Base-by-base conservation (phyloP, 2,329 filamentous ascomycete species). In the Colletotrichum cordylinicola region DNA sequence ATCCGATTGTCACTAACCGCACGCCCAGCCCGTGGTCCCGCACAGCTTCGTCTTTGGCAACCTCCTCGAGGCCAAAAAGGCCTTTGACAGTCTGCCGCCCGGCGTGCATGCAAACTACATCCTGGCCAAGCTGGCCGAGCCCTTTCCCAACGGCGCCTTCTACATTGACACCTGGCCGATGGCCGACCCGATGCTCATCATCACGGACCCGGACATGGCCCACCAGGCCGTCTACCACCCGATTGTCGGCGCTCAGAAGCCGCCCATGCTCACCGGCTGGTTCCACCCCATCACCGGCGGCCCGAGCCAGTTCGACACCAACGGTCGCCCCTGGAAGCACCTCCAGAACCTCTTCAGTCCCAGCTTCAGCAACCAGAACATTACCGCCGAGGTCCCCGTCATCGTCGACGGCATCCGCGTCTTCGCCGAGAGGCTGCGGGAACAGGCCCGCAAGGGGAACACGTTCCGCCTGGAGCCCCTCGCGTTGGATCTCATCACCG, bases 311-410 rank as follows among this genome's bases (percentile, higher is more conserved):
- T 84, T 83, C 74, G 82, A 82, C 29, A 78, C 81, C 60, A 83
- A 83, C 74, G 82, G 81, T 24, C 77, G 72, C 8, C 78, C 80
- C 18, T 83, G 82, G 82, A 82, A 79, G 75, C 77, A 74, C 52
- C 79, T 83, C 58, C 79, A 80, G 58, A 77, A 79, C 48, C 77
- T 80, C 16, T 83, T 84, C 60, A 68, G 80, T 31, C 81, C 81
- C 3, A 83, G 82, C 77, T 83, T 83, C 74, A 83, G 79, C 73
- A 82, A 79, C 61, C 78, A 74, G 62, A 83, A 83, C 35, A 80
- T 83, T 21, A 82, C 82, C 66, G 80, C 81, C 16, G 75, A 79
- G 2, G 73, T 83, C 12, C 80, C 81, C 21, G 65, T 79, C 37
- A 72, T 84, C 29, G 52, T 83, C 48, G 80, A 79, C 31, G 77